These are phyloP conservation scores for Silybum marianum DNA, from an alignment of 129 eudicot species.

Conservation along the genomic window DNA sequence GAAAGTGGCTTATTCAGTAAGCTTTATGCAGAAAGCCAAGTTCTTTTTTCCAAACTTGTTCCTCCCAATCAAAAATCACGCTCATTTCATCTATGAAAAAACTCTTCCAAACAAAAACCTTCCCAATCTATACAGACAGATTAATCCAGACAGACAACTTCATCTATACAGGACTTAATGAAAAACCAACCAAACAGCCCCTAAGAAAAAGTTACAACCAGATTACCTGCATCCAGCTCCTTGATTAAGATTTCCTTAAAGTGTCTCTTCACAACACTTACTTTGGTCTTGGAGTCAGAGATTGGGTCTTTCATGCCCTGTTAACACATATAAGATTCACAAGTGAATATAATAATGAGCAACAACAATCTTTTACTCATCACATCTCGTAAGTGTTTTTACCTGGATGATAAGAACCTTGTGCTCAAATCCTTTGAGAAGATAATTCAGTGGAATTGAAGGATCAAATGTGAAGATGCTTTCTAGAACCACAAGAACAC, in stretches of 20 bases:
- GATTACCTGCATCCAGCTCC: conserved; percentile 85
- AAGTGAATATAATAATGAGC: background rate
- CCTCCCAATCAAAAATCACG: too few relatives aligned
- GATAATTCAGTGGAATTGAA: conserved; percentile 85
- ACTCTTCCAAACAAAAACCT: too few relatives aligned
- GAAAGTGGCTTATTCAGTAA: too few relatives aligned
- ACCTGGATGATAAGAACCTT: conserved; percentile 80
- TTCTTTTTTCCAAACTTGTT: too few relatives aligned
- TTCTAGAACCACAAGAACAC: conserved; percentile 74
- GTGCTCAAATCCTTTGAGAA: conserved; percentile 57
- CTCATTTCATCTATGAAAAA: too few relatives aligned
- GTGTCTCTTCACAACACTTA: conserved; percentile 60
- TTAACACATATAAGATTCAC: conserved; percentile 6
- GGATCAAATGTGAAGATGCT: conserved; percentile 90
- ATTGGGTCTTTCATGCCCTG: conserved; percentile 96
- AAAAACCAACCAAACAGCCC: too few relatives aligned
- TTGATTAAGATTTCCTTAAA: conserved; percentile 53
- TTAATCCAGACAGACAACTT: too few relatives aligned
- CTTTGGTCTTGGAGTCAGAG: conserved; percentile 55
- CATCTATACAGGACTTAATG: too few relatives aligned
- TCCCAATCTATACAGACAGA: too few relatives aligned
- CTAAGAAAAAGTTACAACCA: background rate
- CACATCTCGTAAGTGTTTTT: background rate
- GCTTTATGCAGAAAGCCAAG: too few relatives aligned
- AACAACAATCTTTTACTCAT: background rate